These are phyloP conservation scores for Talaromyces sp. DNA, from an alignment of 2,329 filamentous ascomycete genomes.

Conservation along the genomic window DNA sequence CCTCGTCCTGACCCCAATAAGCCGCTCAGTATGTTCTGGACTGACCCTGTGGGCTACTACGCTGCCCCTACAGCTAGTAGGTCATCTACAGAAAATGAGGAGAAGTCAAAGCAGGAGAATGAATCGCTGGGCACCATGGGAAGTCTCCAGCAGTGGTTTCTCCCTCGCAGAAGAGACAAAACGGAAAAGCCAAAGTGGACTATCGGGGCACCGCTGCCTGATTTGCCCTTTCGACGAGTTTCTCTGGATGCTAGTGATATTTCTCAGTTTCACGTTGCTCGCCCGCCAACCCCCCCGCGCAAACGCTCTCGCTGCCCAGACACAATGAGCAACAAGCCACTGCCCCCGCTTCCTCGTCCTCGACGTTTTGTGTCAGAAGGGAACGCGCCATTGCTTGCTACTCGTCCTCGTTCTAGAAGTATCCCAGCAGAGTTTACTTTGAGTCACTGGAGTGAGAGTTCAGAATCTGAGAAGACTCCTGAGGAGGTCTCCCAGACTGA, in stretches of 20 bases:
- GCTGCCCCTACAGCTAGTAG: neutral
- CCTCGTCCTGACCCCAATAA: slow-evolving; percentile 8
- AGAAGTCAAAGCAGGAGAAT: neutral
- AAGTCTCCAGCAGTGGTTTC: slow-evolving; percentile 1
- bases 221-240: neutral
- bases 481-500: neutral
- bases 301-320: neutral
- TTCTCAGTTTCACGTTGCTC: slow-evolving; percentile 9
- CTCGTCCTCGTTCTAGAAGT: slow-evolving; percentile 1
- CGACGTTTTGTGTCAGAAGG: slow-evolving; percentile 4
- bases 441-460: neutral
- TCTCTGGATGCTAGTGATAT: slow-evolving; percentile 3
- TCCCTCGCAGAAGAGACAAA: neutral
- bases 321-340: slow-evolving; percentile 8
- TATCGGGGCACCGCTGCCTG: slow-evolving; percentile 6
- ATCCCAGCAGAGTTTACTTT: slow-evolving; percentile 1
- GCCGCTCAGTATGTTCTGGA: slow-evolving; percentile 9
- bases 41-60: slow-evolving; percentile 4
- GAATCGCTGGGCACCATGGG: slow-evolving; percentile 7
- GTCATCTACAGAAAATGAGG: neutral
- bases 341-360: slow-evolving; percentile 8
- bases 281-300: slow-evolving; percentile 10
- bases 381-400: neutral
- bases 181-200: slow-evolving; percentile 1
- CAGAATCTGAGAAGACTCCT: neutral